phyloP scores from a whole-genome alignment of 2,329 filamentous ascomycete genomes.

The Stagonosporopsis vannaccii region DNA sequence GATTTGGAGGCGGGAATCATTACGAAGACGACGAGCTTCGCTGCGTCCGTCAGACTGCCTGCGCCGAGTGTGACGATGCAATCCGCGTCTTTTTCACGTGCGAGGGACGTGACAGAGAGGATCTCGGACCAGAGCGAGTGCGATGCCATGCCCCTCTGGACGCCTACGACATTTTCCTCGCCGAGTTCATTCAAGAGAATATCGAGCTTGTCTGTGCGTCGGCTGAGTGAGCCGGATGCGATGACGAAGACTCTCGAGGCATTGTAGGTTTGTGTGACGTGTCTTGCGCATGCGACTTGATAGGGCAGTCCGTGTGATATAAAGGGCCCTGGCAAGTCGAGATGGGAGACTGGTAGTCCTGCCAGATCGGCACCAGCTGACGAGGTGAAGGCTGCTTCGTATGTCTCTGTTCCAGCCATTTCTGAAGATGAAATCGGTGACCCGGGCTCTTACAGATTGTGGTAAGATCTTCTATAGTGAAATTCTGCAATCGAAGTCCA shows the following conservation, averaged over 20 bases:
- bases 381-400: constrained; percentile 17
- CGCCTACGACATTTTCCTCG: constrained; percentile 52
- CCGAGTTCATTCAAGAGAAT: constrained; percentile 53
- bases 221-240: constrained; percentile 58
- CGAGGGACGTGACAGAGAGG: constrained; percentile 56
- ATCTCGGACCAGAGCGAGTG: constrained; percentile 64
- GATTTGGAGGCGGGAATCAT: neutral
- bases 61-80: constrained; percentile 63
- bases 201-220: constrained; percentile 56
- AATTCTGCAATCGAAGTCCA: neutral
- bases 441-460: too few relatives aligned
- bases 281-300: constrained; percentile 53
- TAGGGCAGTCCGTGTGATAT: constrained; percentile 60
- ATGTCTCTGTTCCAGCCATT: constrained; percentile 15
- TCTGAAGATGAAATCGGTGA: neutral
- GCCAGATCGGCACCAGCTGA: constrained; percentile 15
- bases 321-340: constrained; percentile 44
- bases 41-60: constrained; percentile 64
- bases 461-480: neutral
- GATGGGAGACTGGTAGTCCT: constrained; percentile 15
- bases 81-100: constrained; percentile 52
- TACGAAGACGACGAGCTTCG: constrained; percentile 60
- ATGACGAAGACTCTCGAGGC: constrained; percentile 60
- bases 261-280: constrained; percentile 55
- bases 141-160: constrained; percentile 59